These are phyloP conservation scores for Cercospora sojina DNA, from an alignment of 2,329 filamentous ascomycete species.

Conservation along the genomic window DNA sequence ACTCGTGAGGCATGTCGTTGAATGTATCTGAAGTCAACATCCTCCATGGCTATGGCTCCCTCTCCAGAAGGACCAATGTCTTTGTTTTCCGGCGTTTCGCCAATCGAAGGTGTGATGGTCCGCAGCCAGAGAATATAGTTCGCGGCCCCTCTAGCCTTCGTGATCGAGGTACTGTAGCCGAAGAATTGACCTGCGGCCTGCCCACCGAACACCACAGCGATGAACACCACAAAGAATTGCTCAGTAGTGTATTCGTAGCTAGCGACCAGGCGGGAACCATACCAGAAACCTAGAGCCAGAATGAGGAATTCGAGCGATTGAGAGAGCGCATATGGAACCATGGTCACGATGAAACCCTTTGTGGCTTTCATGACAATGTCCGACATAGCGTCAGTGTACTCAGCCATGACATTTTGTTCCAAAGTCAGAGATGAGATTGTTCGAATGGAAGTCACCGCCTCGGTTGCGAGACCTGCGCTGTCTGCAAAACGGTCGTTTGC, in stretches of 20 bases:
- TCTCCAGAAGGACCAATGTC: slow-evolving; percentile 32
- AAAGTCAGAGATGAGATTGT: slow-evolving; percentile 39
- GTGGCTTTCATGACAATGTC: slow-evolving; percentile 30
- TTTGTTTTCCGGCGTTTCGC: slow-evolving; percentile 40
- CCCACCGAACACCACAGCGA: slow-evolving; percentile 63
- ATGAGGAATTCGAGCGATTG: slow-evolving; percentile 38
- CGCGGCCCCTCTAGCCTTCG: slow-evolving; percentile 39
- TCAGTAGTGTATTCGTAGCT: slow-evolving; percentile 37
- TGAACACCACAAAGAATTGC: slow-evolving; percentile 61
- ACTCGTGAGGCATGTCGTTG: slow-evolving; percentile 31
- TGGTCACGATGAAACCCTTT: slow-evolving; percentile 26
- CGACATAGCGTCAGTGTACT: slow-evolving; percentile 33
- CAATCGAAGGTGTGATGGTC: slow-evolving; percentile 40
- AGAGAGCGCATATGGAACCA: slow-evolving; percentile 36
- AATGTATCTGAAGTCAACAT: slow-evolving; percentile 36
- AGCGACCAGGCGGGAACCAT: slow-evolving; percentile 37
- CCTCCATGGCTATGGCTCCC: slow-evolving; percentile 28
- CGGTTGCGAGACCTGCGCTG: slow-evolving; percentile 39
- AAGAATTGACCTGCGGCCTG: slow-evolving; percentile 68
- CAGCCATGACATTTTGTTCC: slow-evolving; percentile 33
- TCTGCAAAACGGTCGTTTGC: slow-evolving; percentile 35
- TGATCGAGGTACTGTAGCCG: slow-evolving; percentile 53
- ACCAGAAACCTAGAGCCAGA: slow-evolving; percentile 40
- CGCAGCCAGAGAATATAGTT: slow-evolving; percentile 50
- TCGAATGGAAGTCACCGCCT: slow-evolving; percentile 38